Percentiles rank a stretch among this genome's conserved stretches.
These are phyloP conservation scores for Cyclotella baltica DNA, from an alignment of 108 stramenopile species.

Conservation along the genomic window DNA sequence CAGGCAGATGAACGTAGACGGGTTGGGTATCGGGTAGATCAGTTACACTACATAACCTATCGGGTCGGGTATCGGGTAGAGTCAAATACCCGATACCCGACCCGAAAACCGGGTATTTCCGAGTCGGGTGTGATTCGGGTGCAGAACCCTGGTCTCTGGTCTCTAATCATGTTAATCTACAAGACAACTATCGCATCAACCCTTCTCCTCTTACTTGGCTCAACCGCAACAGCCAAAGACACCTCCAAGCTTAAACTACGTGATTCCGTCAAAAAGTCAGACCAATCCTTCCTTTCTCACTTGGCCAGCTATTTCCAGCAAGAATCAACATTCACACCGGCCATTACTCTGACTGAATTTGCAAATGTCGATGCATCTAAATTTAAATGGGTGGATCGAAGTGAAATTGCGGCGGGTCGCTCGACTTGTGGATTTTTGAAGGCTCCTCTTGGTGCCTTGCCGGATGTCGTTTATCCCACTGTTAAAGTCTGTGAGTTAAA, in stretches of 20 bases:
- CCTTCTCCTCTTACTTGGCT: not conserved
- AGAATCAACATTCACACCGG: not conserved
- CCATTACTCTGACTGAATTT: constrained; percentile 8
- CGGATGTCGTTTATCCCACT: constrained; percentile 16
- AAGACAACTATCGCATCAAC: not conserved
- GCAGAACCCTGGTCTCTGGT: too few species aligned
- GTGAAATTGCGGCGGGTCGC: constrained; percentile 21
- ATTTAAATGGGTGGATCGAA: constrained; percentile 10
- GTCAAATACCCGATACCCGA: too few species aligned
- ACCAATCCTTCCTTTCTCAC: not conserved
- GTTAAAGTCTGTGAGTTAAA: constrained; percentile 26
- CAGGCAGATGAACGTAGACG: too few species aligned
- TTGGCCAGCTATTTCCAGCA: not conserved
- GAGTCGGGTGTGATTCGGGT: too few species aligned
- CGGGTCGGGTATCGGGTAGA: too few species aligned
- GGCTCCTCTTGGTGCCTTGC: constrained; percentile 14
- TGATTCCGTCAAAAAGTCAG: not conserved
- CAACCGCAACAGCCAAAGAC: not conserved
- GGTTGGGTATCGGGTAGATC: too few species aligned
- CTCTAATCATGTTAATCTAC: too few species aligned
- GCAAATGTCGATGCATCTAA: not conserved
- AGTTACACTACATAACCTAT: too few species aligned
- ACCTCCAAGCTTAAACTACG: not conserved
- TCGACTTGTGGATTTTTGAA: constrained; percentile 22
- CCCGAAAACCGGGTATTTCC: too few species aligned